Evolutionary conservation across 768 basidiomycete species (phyloP).

Genomic region (Pleurotus pulmonarius): DNA sequence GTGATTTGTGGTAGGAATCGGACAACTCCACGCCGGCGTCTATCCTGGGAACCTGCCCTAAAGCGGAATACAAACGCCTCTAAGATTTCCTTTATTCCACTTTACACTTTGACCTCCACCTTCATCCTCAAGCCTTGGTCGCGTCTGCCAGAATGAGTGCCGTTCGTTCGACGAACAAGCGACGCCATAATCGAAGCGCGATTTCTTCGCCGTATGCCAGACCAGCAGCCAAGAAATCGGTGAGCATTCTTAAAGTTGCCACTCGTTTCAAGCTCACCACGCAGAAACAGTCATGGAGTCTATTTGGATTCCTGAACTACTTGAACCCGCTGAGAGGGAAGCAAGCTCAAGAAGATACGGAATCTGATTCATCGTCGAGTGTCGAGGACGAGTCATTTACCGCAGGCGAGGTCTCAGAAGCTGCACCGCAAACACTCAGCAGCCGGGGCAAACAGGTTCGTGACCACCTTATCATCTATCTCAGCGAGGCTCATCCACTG

Average conservation of each 20-base stretch:
- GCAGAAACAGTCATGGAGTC: conserved; percentile 41
- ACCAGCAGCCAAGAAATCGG: conserved; percentile 41
- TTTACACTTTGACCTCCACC: not conserved
- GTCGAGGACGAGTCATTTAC: conserved; percentile 17
- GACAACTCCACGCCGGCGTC: not conserved
- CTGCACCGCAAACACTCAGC: conserved; percentile 8
- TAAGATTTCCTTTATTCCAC: not conserved
- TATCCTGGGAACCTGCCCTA: conserved; percentile 26
- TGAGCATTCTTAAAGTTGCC: conserved; percentile 20
- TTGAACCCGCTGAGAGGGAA: conserved; percentile 39
- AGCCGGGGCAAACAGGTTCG: conserved; percentile 14
- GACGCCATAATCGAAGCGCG: conserved; percentile 30
- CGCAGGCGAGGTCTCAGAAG: not conserved
- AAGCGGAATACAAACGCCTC: conserved; percentile 11
- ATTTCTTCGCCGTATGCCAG: conserved; percentile 58
- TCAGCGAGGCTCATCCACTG: not conserved
- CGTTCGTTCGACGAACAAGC: conserved; percentile 40
- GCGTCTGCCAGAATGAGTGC: conserved; percentile 49
- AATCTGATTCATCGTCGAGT: conserved; percentile 14
- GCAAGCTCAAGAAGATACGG: conserved; percentile 16
- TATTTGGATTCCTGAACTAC: conserved; percentile 45
- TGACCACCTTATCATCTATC: no score
- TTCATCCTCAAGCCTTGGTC: conserved; percentile 6
- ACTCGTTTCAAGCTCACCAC: conserved; percentile 11
- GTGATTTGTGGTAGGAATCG: conserved; percentile 8